phyloP scores from a whole-genome alignment of 495 filamentous ascomycete species.

The Penicillium angulare region DNA sequence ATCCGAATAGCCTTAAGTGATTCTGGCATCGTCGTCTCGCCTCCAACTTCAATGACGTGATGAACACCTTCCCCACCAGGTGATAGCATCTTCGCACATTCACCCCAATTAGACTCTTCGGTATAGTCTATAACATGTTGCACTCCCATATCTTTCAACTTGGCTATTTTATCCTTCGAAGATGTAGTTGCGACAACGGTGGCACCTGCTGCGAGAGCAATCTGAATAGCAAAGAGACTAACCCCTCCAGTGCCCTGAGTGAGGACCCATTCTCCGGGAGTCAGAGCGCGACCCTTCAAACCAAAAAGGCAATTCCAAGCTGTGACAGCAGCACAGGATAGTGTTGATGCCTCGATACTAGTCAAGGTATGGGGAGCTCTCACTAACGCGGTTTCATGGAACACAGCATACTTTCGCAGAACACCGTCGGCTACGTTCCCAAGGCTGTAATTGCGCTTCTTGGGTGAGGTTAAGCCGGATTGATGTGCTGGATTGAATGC shows the following conservation, averaged over 20 bases:
- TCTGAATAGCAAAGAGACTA: constrained; percentile 35
- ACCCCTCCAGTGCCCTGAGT: neutral
- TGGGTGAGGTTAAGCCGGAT: neutral
- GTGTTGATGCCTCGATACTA: constrained; percentile 22
- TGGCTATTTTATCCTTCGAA: too few species aligned
- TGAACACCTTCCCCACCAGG: too few species aligned
- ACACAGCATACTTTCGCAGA: constrained; percentile 67
- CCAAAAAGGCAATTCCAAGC: constrained; percentile 31
- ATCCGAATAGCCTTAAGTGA: constrained; percentile 42
- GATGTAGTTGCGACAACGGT: too few species aligned
- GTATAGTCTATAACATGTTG: too few species aligned
- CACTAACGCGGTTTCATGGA: constrained; percentile 67
- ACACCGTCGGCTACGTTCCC: constrained; percentile 50
- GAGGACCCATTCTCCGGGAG: neutral
- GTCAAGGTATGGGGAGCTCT: constrained; percentile 22
- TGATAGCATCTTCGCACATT: too few species aligned
- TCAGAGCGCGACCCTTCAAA: neutral
- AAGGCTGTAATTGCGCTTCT: neutral
- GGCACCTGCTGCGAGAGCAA: constrained; percentile 71
- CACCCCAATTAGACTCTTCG: too few species aligned
- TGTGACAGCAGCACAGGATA: constrained; percentile 27
- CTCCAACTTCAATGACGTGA: too few species aligned
- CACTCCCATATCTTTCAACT: too few species aligned
- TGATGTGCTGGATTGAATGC: neutral
- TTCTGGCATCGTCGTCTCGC: too few species aligned